Evolutionary conservation across 2,329 filamentous ascomycete species (phyloP).

Genomic region (Coleophoma eucalyptorum): DNA sequence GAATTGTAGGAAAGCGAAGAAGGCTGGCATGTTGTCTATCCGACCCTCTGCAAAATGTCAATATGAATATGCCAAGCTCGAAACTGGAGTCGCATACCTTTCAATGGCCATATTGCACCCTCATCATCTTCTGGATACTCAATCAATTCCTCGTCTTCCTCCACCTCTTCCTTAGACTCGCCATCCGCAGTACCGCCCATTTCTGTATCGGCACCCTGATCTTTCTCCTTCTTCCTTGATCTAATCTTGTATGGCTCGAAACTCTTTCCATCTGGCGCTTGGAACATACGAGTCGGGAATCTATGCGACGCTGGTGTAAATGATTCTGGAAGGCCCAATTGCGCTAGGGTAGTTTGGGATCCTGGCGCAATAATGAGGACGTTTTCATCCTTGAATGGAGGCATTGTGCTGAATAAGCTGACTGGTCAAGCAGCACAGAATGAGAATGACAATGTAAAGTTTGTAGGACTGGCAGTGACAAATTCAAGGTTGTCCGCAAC

Average conservation of each 20-base stretch:
- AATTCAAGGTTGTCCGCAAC: no score
- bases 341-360: conserved; percentile 27
- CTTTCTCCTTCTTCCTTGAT: conserved; percentile 50
- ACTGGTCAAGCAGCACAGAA: no score
- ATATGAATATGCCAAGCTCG: background rate
- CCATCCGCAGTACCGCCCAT: conserved; percentile 24
- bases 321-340: conserved; percentile 29
- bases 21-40: conserved; percentile 87
- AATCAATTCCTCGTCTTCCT: conserved; percentile 68
- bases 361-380: conserved; percentile 41
- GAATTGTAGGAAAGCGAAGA: conserved; percentile 89
- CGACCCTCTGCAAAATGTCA: conserved; percentile 54
- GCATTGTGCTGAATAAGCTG: conserved; percentile 13
- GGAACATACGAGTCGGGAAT: conserved; percentile 92
- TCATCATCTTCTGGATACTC: conserved; percentile 87
- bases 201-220: conserved; percentile 28
- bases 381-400: conserved; percentile 26
- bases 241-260: conserved; percentile 81
- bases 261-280: conserved; percentile 69
- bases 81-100: conserved; percentile 34
- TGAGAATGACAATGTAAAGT: no score
- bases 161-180: conserved; percentile 18
- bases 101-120: conserved; percentile 84
- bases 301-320: conserved; percentile 84
- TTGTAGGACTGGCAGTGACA: no score